Conservation (phyloP, 208 protist genomes). For the Leishmania gerbilli region DNA sequence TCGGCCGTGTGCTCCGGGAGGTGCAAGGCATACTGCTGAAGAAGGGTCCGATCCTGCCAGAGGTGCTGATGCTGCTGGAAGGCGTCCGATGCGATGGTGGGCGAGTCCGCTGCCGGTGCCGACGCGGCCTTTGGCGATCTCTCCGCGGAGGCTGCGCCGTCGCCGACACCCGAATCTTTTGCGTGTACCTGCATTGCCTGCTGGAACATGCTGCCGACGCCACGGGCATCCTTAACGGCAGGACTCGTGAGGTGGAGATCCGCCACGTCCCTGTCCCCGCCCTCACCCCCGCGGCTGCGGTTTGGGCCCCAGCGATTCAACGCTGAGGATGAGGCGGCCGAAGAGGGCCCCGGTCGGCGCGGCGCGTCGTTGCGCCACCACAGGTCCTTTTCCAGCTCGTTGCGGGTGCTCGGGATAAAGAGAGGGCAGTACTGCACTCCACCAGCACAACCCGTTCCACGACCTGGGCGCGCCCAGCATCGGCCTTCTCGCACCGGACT, state of each 20-base stretch:
- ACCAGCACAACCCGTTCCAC: slow-evolving; percentile 28
- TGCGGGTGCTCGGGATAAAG: slow-evolving; percentile 38
- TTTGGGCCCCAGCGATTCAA: background rate
- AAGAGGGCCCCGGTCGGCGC: slow-evolving; percentile 18
- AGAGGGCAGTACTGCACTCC: slow-evolving; percentile 69
- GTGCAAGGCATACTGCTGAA: slow-evolving; percentile 54
- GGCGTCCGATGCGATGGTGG: background rate
- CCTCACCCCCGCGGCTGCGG: background rate
- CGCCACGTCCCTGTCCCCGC: background rate
- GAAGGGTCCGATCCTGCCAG: slow-evolving; percentile 39
- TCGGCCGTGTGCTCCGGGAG: slow-evolving; percentile 37
- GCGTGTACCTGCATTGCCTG: slow-evolving; percentile 16
- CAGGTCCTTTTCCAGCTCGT: slow-evolving; percentile 57
- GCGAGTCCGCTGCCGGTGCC: background rate
- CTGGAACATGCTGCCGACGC: slow-evolving; percentile 29
- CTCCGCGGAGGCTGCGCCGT: background rate
- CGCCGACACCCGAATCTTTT: background rate
- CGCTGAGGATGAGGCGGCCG: background rate
- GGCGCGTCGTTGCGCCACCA: slow-evolving; percentile 75
- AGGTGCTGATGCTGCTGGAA: slow-evolving; percentile 29
- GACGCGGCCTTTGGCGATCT: background rate
- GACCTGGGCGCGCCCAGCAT: slow-evolving; percentile 50
- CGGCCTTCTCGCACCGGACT: slow-evolving; percentile 34
- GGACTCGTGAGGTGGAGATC: slow-evolving; percentile 8
- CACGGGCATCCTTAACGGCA: background rate